Conservation (phyloP, 208 protist genomes). For the Wallacemonas sp. region DNA sequence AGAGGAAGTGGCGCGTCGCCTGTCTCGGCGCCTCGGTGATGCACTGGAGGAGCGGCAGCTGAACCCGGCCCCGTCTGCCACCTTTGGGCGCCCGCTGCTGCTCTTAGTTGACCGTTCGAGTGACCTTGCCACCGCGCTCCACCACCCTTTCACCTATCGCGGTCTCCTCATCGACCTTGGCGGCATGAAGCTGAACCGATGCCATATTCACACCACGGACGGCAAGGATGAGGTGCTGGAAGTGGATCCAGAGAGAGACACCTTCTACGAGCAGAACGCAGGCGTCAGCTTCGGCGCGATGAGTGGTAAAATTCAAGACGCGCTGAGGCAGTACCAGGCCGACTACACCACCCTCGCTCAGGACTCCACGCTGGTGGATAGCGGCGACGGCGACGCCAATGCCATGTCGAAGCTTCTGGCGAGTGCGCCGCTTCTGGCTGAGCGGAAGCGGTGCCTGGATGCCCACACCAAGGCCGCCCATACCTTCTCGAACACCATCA, state of each 20-base stretch:
- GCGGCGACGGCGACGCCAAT: slow-evolving; percentile 50
- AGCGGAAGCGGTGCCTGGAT: slow-evolving; percentile 84
- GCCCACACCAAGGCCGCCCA: slow-evolving; percentile 84
- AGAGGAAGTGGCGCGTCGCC: slow-evolving; percentile 74
- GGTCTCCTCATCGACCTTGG: slow-evolving; percentile 78
- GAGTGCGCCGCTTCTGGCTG: slow-evolving; percentile 70
- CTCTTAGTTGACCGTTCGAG: slow-evolving; percentile 79
- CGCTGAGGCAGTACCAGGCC: slow-evolving; percentile 67
- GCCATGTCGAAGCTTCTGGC: slow-evolving; percentile 79
- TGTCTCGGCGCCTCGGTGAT: slow-evolving; percentile 69
- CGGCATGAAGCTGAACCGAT: slow-evolving; percentile 86
- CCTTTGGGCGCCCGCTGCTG: slow-evolving; percentile 77
- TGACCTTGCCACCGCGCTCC: slow-evolving; percentile 80
- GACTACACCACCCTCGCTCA: slow-evolving; percentile 68
- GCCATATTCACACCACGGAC: slow-evolving; percentile 39
- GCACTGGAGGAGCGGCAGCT: slow-evolving; percentile 72
- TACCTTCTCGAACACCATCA: slow-evolving; percentile 69
- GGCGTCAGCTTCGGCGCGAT: slow-evolving; percentile 71
- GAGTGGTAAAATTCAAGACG: slow-evolving; percentile 64
- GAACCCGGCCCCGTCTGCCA: slow-evolving; percentile 45
- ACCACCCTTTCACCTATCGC: slow-evolving; percentile 91
- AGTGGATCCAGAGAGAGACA: slow-evolving; percentile 83
- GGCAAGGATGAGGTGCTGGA: slow-evolving; percentile 72
- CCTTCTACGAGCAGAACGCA: slow-evolving; percentile 74
- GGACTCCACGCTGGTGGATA: slow-evolving; percentile 28